Evolutionary conservation across 768 basidiomycete genomes (phyloP).

Genomic region (Auricularia sp.): DNA sequence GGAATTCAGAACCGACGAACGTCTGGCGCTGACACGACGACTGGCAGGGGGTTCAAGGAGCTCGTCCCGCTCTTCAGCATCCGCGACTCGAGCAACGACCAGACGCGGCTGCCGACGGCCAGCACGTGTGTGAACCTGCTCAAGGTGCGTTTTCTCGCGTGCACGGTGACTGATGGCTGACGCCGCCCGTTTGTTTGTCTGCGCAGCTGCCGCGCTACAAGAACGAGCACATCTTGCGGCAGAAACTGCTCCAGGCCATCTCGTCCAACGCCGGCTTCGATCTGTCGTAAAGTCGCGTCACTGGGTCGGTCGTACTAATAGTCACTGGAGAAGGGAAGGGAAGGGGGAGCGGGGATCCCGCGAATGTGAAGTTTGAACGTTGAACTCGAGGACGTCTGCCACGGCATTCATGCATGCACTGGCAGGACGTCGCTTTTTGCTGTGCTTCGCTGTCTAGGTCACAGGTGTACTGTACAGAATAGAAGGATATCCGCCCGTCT

Average conservation of each 20-base stretch:
- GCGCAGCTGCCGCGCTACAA: conserved; percentile 60
- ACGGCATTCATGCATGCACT: too few species aligned
- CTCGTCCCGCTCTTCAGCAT: conserved; percentile 84
- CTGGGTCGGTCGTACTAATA: too few species aligned
- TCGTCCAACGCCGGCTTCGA: conserved; percentile 87
- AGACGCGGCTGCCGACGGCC: conserved; percentile 58
- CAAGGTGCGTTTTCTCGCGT: conserved; percentile 42
- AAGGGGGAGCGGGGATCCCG: too few species aligned
- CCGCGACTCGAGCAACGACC: conserved; percentile 66
- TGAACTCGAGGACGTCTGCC: too few species aligned
- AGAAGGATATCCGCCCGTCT: too few species aligned
- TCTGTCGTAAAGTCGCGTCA: conserved; percentile 46
- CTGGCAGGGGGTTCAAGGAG: conserved; percentile 67
- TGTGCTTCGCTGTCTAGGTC: too few species aligned
- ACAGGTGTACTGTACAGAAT: too few species aligned
- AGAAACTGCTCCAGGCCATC: conserved; percentile 81
- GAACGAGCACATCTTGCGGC: conserved; percentile 50
- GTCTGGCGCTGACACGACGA: too few species aligned
- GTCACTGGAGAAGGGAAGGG: too few species aligned
- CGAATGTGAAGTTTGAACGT: too few species aligned
- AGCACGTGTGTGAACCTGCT: conserved; percentile 90
- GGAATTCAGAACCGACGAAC: too few species aligned
- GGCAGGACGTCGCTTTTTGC: too few species aligned
- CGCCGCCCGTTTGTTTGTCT: conserved; percentile 1
- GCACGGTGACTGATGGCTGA: conserved; percentile 3